Conservation (phyloP, 2,329 filamentous ascomycete genomes). For the Davidsoniella neocaledoniae region DNA sequence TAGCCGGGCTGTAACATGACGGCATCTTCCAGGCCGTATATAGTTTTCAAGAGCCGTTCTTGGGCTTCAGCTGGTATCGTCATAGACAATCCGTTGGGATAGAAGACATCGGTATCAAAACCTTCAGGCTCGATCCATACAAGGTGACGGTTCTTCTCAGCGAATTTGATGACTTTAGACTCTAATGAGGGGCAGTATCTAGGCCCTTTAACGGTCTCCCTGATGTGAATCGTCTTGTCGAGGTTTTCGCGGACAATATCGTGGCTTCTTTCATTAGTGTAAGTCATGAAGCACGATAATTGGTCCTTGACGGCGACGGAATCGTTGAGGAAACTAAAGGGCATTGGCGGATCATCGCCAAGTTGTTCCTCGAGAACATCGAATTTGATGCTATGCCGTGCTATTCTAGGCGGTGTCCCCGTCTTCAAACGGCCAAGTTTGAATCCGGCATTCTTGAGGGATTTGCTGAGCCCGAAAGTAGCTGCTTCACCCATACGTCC, state of each 20-base stretch:
- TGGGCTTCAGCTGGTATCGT: conserved; percentile 83
- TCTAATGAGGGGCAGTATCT: conserved; percentile 92
- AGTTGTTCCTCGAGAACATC: conserved; percentile 50
- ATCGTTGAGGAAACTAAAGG: conserved; percentile 82
- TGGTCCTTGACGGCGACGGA: conserved; percentile 64
- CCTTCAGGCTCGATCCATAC: conserved; percentile 97
- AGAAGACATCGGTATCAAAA: conserved; percentile 75
- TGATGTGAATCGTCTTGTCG: conserved; percentile 91
- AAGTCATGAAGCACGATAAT: conserved; percentile 69
- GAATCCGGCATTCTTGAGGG: conserved; percentile 74
- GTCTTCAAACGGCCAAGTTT: conserved; percentile 83
- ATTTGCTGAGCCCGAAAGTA: conserved; percentile 83
- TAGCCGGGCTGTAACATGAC: conserved; percentile 91
- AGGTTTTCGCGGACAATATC: conserved; percentile 73
- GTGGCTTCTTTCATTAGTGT: conserved; percentile 72
- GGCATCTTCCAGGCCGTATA: conserved; percentile 75
- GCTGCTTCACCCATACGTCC: conserved; percentile 89
- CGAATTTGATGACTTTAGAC: conserved; percentile 81
- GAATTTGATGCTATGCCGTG: conserved; percentile 69
- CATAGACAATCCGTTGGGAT: conserved; percentile 95
- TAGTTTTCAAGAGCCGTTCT: conserved; percentile 66
- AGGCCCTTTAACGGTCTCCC: conserved; percentile 85
- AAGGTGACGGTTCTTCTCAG: conserved; percentile 64
- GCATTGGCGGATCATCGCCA: conserved; percentile 71
- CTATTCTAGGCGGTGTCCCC: conserved; percentile 79